Conservation (phyloP, 192 early-diverging fungal species). For the Entomortierella chlamydospora region DNA sequence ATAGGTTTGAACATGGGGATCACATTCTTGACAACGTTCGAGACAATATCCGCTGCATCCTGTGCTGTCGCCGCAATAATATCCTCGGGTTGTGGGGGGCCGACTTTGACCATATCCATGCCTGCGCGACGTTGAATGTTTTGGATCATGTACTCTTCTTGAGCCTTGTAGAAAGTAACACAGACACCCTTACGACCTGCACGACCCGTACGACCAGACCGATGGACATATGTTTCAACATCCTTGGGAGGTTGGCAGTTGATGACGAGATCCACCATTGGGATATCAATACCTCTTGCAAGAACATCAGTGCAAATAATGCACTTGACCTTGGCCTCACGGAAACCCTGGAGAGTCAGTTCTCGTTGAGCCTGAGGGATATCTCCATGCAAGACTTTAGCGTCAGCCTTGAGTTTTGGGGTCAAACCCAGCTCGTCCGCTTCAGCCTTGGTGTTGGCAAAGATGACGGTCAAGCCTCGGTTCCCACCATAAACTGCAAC, state of each 20-base stretch:
- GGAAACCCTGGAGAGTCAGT: constrained; percentile 83
- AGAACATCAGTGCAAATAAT: constrained; percentile 96
- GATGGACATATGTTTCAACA: constrained; percentile 94
- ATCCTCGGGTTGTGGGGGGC: constrained; percentile 91
- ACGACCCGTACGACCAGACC: constrained; percentile 94
- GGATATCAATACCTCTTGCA: constrained; percentile 95
- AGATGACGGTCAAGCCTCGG: constrained; percentile 87
- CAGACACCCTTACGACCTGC: constrained; percentile 89
- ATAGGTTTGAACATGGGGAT: constrained; percentile 82
- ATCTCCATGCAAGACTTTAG: constrained; percentile 88
- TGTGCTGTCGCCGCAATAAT: constrained; percentile 84
- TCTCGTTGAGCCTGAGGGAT: constrained; percentile 84
- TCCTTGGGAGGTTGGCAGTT: constrained; percentile 96
- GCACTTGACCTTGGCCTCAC: constrained; percentile 85
- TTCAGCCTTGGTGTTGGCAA: constrained; percentile 94
- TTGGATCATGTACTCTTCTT: constrained; percentile 84
- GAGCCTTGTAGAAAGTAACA: constrained; percentile 92
- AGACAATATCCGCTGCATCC: constrained; percentile 79
- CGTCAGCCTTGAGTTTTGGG: constrained; percentile 78
- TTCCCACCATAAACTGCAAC: constrained; percentile 89
- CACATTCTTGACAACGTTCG: constrained; percentile 77
- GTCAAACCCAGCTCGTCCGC: constrained; percentile 84
- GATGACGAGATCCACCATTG: constrained; percentile 96
- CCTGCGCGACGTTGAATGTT: constrained; percentile 84
- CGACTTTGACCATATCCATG: constrained; percentile 81